Percentiles rank a stretch among this genome's conserved stretches.
Conservation (phyloP, 257 asterid genomes). For the Fraxinus quadrangulata region DNA sequence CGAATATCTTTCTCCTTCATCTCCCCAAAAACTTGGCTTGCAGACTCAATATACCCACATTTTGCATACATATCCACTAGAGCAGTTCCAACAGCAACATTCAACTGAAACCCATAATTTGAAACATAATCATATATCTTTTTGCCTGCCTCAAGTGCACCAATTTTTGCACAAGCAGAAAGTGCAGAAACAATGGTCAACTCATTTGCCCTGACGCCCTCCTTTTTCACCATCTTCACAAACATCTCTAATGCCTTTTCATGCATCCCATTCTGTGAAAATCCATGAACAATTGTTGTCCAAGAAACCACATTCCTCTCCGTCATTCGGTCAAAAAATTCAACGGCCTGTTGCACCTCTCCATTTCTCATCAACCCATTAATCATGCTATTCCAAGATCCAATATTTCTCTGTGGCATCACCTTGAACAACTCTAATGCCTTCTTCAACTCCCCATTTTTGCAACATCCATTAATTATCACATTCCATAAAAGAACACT, state of each 20-base stretch:
- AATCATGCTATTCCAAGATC: slow-evolving; percentile 50
- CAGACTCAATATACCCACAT: slow-evolving; percentile 41
- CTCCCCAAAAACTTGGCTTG: slow-evolving; percentile 34
- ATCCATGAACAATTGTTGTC: slow-evolving; percentile 42
- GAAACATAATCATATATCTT: slow-evolving; percentile 26
- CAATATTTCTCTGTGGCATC: slow-evolving; percentile 45
- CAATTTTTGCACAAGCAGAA: slow-evolving; percentile 41
- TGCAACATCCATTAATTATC: slow-evolving; percentile 45
- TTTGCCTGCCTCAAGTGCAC: slow-evolving; percentile 41
- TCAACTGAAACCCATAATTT: slow-evolving; percentile 28
- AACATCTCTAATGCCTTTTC: slow-evolving; percentile 36
- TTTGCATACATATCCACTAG: slow-evolving; percentile 50
- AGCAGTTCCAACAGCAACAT: slow-evolving; percentile 37
- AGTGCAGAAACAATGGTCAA: slow-evolving; percentile 39
- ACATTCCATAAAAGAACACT: slow-evolving; percentile 50
- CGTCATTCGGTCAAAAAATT: slow-evolving; percentile 38
- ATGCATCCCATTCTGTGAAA: slow-evolving; percentile 38
- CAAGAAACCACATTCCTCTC: slow-evolving; percentile 51
- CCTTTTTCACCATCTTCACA: slow-evolving; percentile 35
- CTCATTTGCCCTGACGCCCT: slow-evolving; percentile 39
- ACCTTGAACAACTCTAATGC: slow-evolving; percentile 42
- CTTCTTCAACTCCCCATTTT: slow-evolving; percentile 36
- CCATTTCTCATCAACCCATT: slow-evolving; percentile 45
- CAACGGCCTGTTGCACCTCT: slow-evolving; percentile 35
- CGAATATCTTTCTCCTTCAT: slow-evolving; percentile 38